A percentile compares a stretch with the other conserved stretches of the same genome.
Conservation (phyloP, 2,329 filamentous ascomycete genomes). For the Bipolaris zeicola region DNA sequence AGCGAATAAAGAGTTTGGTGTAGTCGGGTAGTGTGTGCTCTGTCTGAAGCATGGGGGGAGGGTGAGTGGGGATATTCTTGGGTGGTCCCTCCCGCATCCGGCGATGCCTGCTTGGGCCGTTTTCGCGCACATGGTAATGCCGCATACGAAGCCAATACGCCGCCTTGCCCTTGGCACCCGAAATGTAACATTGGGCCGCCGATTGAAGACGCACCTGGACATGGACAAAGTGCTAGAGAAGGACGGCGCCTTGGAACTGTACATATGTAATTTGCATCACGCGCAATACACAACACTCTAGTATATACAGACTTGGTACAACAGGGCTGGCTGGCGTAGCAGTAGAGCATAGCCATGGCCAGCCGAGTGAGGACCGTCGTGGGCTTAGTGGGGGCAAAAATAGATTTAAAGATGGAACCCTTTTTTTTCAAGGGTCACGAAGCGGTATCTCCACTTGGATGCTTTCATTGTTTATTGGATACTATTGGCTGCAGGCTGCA, state of each 20-base stretch:
- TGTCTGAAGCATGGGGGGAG: background rate
- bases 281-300: background rate
- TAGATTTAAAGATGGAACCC: conserved; percentile 16
- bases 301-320: background rate
- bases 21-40: background rate
- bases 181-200: conserved; percentile 1
- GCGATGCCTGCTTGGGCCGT: background rate
- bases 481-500: conserved; percentile 15
- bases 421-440: conserved; percentile 5
- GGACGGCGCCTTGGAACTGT: background rate
- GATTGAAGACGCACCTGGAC: background rate
- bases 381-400: conserved; percentile 10
- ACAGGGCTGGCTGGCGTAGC: background rate
- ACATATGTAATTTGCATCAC: too few relatives aligned
- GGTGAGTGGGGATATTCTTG: background rate
- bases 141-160: conserved; percentile 3
- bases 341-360: background rate
- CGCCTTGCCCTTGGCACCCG: conserved; percentile 4
- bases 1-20: background rate
- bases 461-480: background rate
- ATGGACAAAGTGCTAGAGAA: background rate
- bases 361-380: background rate
- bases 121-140: background rate
- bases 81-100: background rate
- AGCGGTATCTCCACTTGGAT: conserved; percentile 2